Conservation (phyloP, 345 rosid genomes). For the Bretschneidera sinensis region DNA sequence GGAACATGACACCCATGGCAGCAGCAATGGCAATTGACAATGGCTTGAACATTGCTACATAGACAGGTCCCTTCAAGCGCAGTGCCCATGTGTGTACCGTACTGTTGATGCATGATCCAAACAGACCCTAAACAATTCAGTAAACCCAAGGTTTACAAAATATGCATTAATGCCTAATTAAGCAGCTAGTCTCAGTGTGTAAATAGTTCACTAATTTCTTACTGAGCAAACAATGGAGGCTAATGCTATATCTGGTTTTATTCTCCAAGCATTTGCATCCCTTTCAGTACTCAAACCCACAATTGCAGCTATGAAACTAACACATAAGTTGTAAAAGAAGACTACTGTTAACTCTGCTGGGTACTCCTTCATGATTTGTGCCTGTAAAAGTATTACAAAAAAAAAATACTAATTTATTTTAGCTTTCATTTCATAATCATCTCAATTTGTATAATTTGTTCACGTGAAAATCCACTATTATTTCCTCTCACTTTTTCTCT, state of each 20-base stretch:
- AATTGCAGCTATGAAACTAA: conserved; percentile 51
- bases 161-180: background rate
- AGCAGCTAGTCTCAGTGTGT: background rate
- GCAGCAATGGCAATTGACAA: conserved; percentile 72
- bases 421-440: no score
- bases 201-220: conserved; percentile 17
- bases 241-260: conserved; percentile 49
- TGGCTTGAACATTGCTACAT: conserved; percentile 68
- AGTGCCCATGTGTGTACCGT: conserved; percentile 59
- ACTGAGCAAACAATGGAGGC: conserved; percentile 78
- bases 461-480: no score
- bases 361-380: conserved; percentile 81
- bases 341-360: conserved; percentile 81
- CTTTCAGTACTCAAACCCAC: conserved; percentile 51
- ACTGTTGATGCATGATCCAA: conserved; percentile 53
- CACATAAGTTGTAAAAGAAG: conserved; percentile 67
- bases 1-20: conserved; percentile 61
- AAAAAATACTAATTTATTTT: no score
- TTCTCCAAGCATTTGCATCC: conserved; percentile 53
- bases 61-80: conserved; percentile 66
- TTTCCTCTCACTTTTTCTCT: no score
- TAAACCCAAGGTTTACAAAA: background rate
- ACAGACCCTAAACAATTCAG: conserved; percentile 43
- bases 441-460: no score
- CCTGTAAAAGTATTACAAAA: conserved; percentile 33